Evolutionary conservation across 148 eudicot species (phyloP).

Genomic region (Amaranthus cruentus): DNA sequence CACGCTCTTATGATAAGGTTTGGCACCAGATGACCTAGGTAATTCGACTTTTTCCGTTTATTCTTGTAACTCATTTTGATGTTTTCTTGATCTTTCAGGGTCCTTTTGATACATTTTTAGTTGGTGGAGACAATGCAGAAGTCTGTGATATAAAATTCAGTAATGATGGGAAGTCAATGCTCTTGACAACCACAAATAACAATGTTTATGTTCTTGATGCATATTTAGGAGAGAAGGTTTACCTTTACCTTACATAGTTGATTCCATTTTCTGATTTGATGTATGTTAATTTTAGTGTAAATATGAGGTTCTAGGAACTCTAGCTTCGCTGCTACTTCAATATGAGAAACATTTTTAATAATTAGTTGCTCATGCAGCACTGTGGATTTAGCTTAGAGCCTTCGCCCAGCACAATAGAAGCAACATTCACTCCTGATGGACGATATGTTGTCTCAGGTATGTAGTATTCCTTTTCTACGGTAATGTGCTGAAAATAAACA

Average conservation of each 20-base stretch:
- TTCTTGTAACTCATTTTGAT: constrained; percentile 4
- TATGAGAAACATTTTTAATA: neutral
- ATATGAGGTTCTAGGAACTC: neutral
- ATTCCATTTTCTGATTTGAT: neutral
- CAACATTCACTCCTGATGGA: constrained; percentile 93
- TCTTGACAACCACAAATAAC: constrained; percentile 83
- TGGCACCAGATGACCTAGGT: neutral
- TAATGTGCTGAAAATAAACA: neutral
- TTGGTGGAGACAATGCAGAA: constrained; percentile 97
- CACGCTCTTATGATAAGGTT: constrained; percentile 95
- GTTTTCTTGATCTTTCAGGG: constrained; percentile 44
- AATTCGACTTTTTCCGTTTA: neutral
- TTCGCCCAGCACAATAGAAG: constrained; percentile 71
- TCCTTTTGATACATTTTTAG: constrained; percentile 95
- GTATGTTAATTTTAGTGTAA: neutral
- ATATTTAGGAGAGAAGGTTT: constrained; percentile 90
- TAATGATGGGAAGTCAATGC: constrained; percentile 97
- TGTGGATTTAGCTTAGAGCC: constrained; percentile 84
- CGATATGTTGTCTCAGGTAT: constrained; percentile 87
- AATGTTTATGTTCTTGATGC: constrained; percentile 88
- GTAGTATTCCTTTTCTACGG: neutral
- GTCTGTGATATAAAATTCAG: constrained; percentile 97
- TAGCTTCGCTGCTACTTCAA: neutral
- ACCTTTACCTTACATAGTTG: constrained; percentile 9
- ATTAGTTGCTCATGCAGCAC: constrained; percentile 47